Conservation (phyloP, 176 grass and related monocot genomes). For the Raddia guianensis region DNA sequence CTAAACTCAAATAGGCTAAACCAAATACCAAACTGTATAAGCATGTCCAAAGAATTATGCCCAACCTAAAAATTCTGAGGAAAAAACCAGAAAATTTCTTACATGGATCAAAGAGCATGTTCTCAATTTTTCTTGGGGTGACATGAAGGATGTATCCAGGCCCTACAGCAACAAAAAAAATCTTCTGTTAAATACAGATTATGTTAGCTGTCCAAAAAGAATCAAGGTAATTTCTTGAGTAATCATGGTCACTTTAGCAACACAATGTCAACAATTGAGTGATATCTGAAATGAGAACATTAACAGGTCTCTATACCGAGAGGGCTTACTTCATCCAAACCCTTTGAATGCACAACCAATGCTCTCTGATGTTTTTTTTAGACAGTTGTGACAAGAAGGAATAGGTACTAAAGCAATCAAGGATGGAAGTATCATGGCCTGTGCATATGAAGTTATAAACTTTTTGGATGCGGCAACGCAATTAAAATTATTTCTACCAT, state of each 20-base stretch:
- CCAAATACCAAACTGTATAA: background rate
- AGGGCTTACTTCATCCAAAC: constrained; percentile 97
- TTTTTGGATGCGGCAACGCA: too few species aligned
- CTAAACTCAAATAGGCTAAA: background rate
- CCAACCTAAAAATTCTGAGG: background rate
- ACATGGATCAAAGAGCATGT: constrained; percentile 92
- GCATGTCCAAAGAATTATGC: background rate
- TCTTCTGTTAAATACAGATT: constrained; percentile 30
- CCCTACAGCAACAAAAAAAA: constrained; percentile 52
- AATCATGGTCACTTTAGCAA: background rate
- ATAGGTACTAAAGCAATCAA: too few species aligned
- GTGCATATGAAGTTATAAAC: too few species aligned
- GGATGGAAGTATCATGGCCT: too few species aligned
- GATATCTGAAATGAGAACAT: constrained; percentile 20
- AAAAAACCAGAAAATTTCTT: constrained; percentile 31
- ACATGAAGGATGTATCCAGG: constrained; percentile 97
- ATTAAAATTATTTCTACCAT: too few species aligned
- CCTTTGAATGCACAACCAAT: constrained; percentile 94
- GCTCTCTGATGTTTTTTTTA: too few species aligned
- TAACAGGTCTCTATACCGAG: constrained; percentile 60
- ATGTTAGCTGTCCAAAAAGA: constrained; percentile 33
- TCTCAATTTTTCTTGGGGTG: constrained; percentile 76
- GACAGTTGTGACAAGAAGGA: too few species aligned
- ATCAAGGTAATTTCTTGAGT: background rate
- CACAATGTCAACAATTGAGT: constrained; percentile 24